These are phyloP conservation scores for Ampelocalamus luodianensis DNA, from an alignment of 176 grass and related monocot genomes.

Conservation along the genomic window DNA sequence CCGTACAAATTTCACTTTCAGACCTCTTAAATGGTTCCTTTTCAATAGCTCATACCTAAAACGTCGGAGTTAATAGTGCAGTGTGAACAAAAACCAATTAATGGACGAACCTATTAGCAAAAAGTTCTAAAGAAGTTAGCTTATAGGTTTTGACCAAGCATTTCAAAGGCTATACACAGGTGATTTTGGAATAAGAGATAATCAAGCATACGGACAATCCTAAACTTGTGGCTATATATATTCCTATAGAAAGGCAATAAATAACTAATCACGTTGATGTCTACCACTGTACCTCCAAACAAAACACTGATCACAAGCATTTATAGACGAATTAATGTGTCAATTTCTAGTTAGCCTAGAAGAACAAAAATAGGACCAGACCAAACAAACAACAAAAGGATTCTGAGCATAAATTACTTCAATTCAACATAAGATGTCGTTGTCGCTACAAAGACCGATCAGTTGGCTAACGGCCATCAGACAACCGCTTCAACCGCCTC, in stretches of 20 bases:
- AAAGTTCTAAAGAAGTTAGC: conserved; percentile 33
- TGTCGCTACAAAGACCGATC: conserved; percentile 77
- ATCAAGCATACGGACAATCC: conserved; percentile 97
- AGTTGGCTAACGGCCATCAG: conserved; percentile 72
- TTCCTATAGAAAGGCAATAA: neutral
- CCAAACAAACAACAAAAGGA: conserved; percentile 18
- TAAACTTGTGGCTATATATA: conserved; percentile 3
- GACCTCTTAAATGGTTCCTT: conserved; percentile 84
- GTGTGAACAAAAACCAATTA: conserved; percentile 14
- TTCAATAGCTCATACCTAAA: conserved; percentile 91
- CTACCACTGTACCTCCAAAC: neutral
- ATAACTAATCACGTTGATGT: neutral
- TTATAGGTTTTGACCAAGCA: conserved; percentile 97
- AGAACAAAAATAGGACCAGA: conserved; percentile 20
- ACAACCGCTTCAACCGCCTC: conserved; percentile 69
- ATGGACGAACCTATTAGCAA: neutral
- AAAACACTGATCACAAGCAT: conserved; percentile 1
- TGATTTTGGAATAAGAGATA: conserved; percentile 82
- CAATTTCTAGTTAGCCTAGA: neutral
- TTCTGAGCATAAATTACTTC: neutral
- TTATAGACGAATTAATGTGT: conserved; percentile 1
- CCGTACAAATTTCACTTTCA: conserved; percentile 74
- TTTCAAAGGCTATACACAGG: conserved; percentile 97
- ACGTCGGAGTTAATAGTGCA: conserved; percentile 31
- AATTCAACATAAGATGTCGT: conserved; percentile 24